Evolutionary conservation across 2,329 filamentous ascomycete genomes (phyloP).

Genomic region (Dactylonectria estremocensis): DNA sequence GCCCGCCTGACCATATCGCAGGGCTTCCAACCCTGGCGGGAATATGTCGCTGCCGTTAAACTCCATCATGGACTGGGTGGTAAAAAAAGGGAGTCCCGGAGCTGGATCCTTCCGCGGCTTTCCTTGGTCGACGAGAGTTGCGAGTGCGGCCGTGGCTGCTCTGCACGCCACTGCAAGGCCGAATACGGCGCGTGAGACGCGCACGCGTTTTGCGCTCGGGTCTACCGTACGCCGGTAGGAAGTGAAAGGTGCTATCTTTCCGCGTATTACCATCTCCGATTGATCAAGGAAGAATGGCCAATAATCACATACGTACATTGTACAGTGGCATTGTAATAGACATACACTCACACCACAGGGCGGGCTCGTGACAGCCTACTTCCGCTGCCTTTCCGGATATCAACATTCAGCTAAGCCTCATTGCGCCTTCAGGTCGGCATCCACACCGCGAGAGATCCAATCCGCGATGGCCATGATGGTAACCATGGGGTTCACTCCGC

Average conservation of each 20-base stretch:
- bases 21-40: slow-evolving; percentile 3
- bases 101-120: neutral
- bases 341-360: neutral
- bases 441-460: slow-evolving; percentile 73
- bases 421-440: slow-evolving; percentile 57
- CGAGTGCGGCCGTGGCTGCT: slow-evolving; percentile 1
- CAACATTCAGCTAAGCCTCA: slow-evolving; percentile 12
- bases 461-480: slow-evolving; percentile 81
- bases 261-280: slow-evolving; percentile 11
- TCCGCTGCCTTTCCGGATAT: slow-evolving; percentile 5
- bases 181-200: neutral
- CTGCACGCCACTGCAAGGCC: slow-evolving; percentile 16
- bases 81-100: neutral
- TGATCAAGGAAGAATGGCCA: neutral
- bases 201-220: neutral
- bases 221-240: too few relatives aligned
- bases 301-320: slow-evolving; percentile 21
- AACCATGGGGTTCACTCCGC: slow-evolving; percentile 87
- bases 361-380: slow-evolving; percentile 14
- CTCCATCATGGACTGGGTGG: neutral
- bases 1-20: slow-evolving; percentile 22
- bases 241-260: slow-evolving; percentile 9
- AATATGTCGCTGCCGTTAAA: neutral
- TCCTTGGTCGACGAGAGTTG: neutral
- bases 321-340: too few relatives aligned